phyloP scores from a whole-genome alignment of 345 rosid species.

The Ailanthus altissimus region DNA sequence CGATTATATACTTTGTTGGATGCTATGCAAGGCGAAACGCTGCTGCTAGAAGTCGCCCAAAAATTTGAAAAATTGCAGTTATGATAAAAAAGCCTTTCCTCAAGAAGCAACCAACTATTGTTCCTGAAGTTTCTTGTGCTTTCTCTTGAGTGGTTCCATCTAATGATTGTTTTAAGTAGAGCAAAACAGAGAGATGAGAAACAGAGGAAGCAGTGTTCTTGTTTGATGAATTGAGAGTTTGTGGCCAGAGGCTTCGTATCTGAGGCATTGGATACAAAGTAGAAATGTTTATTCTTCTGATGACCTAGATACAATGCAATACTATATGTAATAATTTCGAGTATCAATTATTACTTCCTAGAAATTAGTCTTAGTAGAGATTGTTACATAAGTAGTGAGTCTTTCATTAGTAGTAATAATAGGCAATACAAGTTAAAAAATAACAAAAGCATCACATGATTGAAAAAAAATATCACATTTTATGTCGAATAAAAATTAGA shows the following conservation, averaged over 20 bases:
- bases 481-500: too few relatives aligned
- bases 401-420: too few relatives aligned
- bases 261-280: background rate
- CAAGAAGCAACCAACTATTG: background rate
- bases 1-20: slow-evolving; percentile 77
- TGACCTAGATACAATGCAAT: background rate
- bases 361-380: too few relatives aligned
- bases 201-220: too few relatives aligned
- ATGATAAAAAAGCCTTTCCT: background rate
- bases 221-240: background rate
- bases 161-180: background rate
- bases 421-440: too few relatives aligned
- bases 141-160: background rate
- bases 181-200: background rate
- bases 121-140: slow-evolving; percentile 11
- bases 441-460: too few relatives aligned
- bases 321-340: slow-evolving; percentile 9
- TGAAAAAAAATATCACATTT: too few relatives aligned
- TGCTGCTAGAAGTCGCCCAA: slow-evolving; percentile 40
- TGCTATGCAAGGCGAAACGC: slow-evolving; percentile 94
- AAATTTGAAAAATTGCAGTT: slow-evolving; percentile 41
- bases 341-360: background rate
- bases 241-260: slow-evolving; percentile 12
- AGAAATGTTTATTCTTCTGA: background rate
- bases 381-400: too few relatives aligned